Base-by-base conservation (phyloP, 768 basidiomycete species). In the Mrakia frigida region DNA sequence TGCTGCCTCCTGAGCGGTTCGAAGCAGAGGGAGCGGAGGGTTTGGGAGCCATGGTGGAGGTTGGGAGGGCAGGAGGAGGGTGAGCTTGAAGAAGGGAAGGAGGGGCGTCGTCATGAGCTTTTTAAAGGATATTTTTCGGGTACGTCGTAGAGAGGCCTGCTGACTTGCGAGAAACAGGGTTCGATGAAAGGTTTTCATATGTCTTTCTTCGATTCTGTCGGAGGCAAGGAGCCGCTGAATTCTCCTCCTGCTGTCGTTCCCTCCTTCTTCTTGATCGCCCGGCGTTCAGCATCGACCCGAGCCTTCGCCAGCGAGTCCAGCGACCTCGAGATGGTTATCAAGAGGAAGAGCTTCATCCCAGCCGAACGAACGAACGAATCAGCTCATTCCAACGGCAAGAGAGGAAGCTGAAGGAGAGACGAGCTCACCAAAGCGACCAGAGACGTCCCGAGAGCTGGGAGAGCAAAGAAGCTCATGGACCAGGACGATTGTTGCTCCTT, bases 251-350 rank as follows among this genome's bases (percentile, higher is more conserved):
- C 65, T 4, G 6, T 23, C 31, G 10, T 28, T 23, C 6, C 21
- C 63, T 31, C 63, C 35, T 68, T 68, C 37, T 68, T 68, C 65
- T 68, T 68, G 65, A 68, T 35, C 35, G 65, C 65, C 11, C 65
- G 35, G 0, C 65, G 63, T 35, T 65, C 63, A 21, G 63, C 33
- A 33, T 65, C 63, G 6, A 65, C 65, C 39, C 65, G 65, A 11
- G 65, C 65, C 16, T 68, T 35, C 39, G 65, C 65, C 16, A 68
- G 37, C 6, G 39, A n/a, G 6, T 35, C 39, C 5, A 68, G 37
- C 18, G 65, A 68, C 11, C 39, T 39, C 21, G 37, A 68, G 18
- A 68, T 68, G 39, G 23, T 43, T 5, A 68, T 23, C 4, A 68
- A 23, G 6, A 68, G 65, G 23, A 68, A 68, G 37, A 68, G 35